Evolutionary conservation across 331 rosid genomes (phyloP), one percentile per base, ranked within the genome.

Genomic region (Stylosanthes scabra): DNA sequence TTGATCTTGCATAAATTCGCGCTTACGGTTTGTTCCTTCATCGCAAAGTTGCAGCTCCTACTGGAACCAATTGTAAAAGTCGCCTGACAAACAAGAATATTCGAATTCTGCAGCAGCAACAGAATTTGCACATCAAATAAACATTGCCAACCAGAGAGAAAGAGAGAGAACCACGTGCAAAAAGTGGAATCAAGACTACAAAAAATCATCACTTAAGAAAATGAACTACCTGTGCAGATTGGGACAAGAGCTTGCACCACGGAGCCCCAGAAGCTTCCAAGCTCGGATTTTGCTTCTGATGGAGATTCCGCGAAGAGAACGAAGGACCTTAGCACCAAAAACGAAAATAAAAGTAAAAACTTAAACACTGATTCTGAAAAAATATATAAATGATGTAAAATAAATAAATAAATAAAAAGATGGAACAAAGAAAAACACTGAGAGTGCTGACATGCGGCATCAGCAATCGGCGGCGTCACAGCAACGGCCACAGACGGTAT

Each of bases 241-340:
- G 90, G 2, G 96, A 73, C 83, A 91, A 83, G 69, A 93, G 96
- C 81, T 78, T 86, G 72, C 90, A 84, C 97, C 98, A 91, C 12
- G 93, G 93, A 47, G 68, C 50, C 20, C 78, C 67, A 16, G 84
- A 44, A 45, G 76, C 25, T 45, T 88, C 96, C 12, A 81, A 66
- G 68, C 71, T 81, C 11, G 78, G 76, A 41, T 60, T 78, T 68
- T 81, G 92, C 85, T 85, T 92, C 71, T 75, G 91, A 74, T 79
- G 78, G 0, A 65, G 44, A 75, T 81, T 76, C 93, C 92, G 80
- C 1, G 83, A 62, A 29, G 91, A 81, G 47, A 74, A 55, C 9
- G 88, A 59, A 2, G 59, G 72, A 39, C 54, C 75, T 76, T 59
- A 37, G 49, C 9, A 20, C 25, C 9, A 76, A 5, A 49, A 49